Conservation (phyloP, 2,329 filamentous ascomycete genomes). For the Beauveria scarabaeidicola region DNA sequence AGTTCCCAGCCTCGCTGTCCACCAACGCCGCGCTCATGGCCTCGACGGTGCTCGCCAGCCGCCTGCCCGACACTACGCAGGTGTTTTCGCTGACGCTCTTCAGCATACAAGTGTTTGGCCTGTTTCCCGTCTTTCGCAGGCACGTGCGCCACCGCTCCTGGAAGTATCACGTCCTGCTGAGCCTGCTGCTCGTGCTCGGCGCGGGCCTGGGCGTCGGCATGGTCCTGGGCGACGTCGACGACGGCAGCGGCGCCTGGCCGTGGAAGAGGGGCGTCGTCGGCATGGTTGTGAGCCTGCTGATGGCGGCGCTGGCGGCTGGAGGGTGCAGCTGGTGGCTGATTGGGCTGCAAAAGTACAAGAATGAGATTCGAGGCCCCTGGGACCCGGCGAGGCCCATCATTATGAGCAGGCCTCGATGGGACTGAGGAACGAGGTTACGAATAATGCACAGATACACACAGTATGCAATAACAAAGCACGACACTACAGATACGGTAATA, state of each 20-base stretch:
- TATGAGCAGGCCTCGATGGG: constrained; percentile 54
- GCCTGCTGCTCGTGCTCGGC: constrained; percentile 64
- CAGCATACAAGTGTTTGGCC: constrained; percentile 91
- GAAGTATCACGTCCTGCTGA: constrained; percentile 70
- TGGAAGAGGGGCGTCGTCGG: constrained; percentile 58
- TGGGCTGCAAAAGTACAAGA: constrained; percentile 95
- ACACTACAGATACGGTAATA: background rate
- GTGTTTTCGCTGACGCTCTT: constrained; percentile 94
- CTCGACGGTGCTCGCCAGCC: constrained; percentile 83
- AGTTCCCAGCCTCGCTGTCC: constrained; percentile 67
- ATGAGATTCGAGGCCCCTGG: constrained; percentile 97
- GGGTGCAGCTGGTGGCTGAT: constrained; percentile 98
- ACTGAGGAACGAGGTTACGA: constrained; percentile 10
- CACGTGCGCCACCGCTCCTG: constrained; percentile 77
- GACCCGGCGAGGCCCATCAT: constrained; percentile 88
- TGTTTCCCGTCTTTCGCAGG: constrained; percentile 95
- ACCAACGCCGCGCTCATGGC: constrained; percentile 97
- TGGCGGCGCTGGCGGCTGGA: constrained; percentile 74
- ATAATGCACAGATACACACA: background rate
- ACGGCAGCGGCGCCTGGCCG: constrained; percentile 31
- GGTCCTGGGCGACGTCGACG: constrained; percentile 39
- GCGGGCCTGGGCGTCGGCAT: constrained; percentile 72
- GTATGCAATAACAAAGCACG: background rate
- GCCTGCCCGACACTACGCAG: constrained; percentile 80
- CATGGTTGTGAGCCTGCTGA: constrained; percentile 64